Evolutionary conservation across 2,329 filamentous ascomycete species (phyloP).

Genomic region (Cercospora zeina): DNA sequence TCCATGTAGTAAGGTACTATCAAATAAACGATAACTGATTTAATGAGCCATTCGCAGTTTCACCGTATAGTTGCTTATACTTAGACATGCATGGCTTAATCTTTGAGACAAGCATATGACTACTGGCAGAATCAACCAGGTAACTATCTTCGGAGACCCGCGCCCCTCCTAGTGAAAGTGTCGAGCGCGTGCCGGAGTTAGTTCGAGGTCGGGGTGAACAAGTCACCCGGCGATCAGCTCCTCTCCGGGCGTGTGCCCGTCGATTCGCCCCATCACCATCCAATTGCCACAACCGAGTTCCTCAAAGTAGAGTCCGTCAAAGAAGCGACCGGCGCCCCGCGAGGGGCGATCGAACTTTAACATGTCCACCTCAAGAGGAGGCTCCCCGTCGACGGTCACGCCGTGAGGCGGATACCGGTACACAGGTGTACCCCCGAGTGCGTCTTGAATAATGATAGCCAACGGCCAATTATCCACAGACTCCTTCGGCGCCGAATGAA

Average conservation of each 20-base stretch:
- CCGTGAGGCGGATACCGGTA: slow-evolving; percentile 8
- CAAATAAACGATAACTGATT: too few relatives aligned
- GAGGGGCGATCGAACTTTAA: slow-evolving; percentile 2
- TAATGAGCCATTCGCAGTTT: too few relatives aligned
- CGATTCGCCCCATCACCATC: slow-evolving; percentile 1
- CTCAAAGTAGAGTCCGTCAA: slow-evolving; percentile 10
- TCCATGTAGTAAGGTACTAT: too few relatives aligned
- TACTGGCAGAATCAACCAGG: too few relatives aligned
- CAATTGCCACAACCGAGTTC: slow-evolving; percentile 8
- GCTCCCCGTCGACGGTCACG: slow-evolving; percentile 3
- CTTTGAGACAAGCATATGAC: too few relatives aligned
- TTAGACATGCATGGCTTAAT: too few relatives aligned
- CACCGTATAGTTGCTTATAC: too few relatives aligned
- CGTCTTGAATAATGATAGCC: slow-evolving; percentile 7
- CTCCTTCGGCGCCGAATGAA: slow-evolving; percentile 9
- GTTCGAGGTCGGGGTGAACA: too few relatives aligned
- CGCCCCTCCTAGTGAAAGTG: too few relatives aligned
- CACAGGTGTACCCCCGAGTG: slow-evolving; percentile 7
- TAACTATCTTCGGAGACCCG: too few relatives aligned
- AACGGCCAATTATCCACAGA: slow-evolving; percentile 12
- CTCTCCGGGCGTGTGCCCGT: neutral
- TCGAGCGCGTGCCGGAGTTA: too few relatives aligned
- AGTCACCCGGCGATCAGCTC: too few relatives aligned
- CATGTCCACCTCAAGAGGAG: slow-evolving; percentile 8
- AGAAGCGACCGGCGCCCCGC: neutral